A percentile compares a stretch with the other conserved stretches of the same genome.
phyloP scores from a whole-genome alignment of 2,329 filamentous ascomycete species.

The Fusarium caatingaense region DNA sequence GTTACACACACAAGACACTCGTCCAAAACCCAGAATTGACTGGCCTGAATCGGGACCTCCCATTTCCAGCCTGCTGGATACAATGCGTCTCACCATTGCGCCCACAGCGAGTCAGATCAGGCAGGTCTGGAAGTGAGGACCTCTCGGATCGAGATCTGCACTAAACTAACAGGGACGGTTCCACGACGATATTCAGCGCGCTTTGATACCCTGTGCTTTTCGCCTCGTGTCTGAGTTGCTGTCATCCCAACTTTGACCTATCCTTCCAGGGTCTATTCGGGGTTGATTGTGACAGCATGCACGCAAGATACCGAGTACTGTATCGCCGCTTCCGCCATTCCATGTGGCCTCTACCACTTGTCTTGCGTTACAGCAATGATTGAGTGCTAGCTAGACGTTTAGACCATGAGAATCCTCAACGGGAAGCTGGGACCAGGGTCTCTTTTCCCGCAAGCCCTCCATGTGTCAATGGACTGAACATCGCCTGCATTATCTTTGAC shows the following conservation, averaged over 20 bases:
- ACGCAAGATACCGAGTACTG: not conserved
- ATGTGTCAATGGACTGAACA: slow-evolving; percentile 7
- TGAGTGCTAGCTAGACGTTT: slow-evolving; percentile 9
- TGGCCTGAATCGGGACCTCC: slow-evolving; percentile 30
- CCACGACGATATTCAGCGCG: slow-evolving; percentile 28
- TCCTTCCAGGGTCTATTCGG: slow-evolving; percentile 15
- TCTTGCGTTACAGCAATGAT: slow-evolving; percentile 35
- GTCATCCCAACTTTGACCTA: slow-evolving; percentile 39
- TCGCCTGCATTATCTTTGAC: slow-evolving; percentile 20
- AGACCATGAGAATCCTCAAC: slow-evolving; percentile 25
- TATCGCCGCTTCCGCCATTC: slow-evolving; percentile 13
- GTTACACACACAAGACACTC: slow-evolving; percentile 19
- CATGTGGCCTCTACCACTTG: slow-evolving; percentile 33
- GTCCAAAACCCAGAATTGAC: slow-evolving; percentile 26
- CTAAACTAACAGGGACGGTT: slow-evolving; percentile 39
- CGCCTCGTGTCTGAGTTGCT: slow-evolving; percentile 30
- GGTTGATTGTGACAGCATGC: slow-evolving; percentile 19
- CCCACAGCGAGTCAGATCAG: slow-evolving; percentile 45
- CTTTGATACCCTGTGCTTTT: slow-evolving; percentile 36
- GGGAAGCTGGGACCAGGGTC: slow-evolving; percentile 33
- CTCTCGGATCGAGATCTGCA: slow-evolving; percentile 46
- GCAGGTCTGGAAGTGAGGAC: slow-evolving; percentile 38
- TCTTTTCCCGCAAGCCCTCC: slow-evolving; percentile 1
- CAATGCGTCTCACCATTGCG: slow-evolving; percentile 36
- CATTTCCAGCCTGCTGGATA: slow-evolving; percentile 34